These are phyloP conservation scores for Thelephora terrestris DNA, from an alignment of 1,284 basidiomycete species.

Conservation along the genomic window DNA sequence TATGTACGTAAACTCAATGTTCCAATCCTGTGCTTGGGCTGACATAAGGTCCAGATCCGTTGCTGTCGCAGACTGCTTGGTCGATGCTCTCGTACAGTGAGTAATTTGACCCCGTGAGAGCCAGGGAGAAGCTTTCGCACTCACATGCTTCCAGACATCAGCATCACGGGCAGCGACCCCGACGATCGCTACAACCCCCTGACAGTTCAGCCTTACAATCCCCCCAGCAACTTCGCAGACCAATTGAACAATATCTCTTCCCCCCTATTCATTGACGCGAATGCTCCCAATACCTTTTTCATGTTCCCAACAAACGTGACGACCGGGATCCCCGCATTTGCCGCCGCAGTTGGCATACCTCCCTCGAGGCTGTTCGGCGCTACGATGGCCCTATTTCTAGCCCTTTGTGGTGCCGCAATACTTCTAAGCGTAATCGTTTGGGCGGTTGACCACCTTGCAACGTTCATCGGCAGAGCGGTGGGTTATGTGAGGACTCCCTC, in stretches of 20 bases:
- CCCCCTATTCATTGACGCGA: constrained; percentile 68
- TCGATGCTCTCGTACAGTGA: constrained; percentile 78
- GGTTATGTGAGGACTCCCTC: constrained; percentile 17
- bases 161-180: constrained; percentile 35
- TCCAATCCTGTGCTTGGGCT: constrained; percentile 3
- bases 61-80: constrained; percentile 82
- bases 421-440: constrained; percentile 64
- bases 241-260: constrained; percentile 66
- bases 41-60: constrained; percentile 50
- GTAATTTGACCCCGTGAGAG: constrained; percentile 21
- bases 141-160: constrained; percentile 49
- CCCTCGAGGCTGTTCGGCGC: constrained; percentile 80
- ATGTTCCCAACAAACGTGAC: constrained; percentile 52
- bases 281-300: constrained; percentile 63
- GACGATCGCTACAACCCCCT: constrained; percentile 59
- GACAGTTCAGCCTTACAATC: constrained; percentile 45
- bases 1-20: constrained; percentile 48
- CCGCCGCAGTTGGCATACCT: constrained; percentile 70
- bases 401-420: constrained; percentile 66
- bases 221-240: constrained; percentile 55
- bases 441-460: constrained; percentile 52
- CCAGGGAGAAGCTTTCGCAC: neutral
- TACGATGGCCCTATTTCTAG: constrained; percentile 76
- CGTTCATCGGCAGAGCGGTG: constrained; percentile 25
- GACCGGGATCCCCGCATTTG: constrained; percentile 69